Evolutionary conservation across 73 alveolate genomes (phyloP).

Genomic region (Paramecium biaurelia): DNA sequence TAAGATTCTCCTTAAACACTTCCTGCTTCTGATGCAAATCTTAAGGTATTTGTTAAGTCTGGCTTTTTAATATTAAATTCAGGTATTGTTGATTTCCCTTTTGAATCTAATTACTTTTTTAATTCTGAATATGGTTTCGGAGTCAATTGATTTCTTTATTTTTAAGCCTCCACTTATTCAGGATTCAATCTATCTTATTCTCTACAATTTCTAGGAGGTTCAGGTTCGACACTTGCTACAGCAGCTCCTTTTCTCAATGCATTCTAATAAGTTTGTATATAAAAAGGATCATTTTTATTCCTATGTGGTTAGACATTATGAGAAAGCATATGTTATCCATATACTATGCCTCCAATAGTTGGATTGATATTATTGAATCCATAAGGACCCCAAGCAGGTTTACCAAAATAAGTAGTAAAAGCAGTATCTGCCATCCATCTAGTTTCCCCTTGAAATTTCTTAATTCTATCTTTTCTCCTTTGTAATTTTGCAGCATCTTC

Average conservation of each 20-base stretch:
- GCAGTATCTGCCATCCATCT: constrained; percentile 97
- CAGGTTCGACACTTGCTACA: constrained; percentile 69
- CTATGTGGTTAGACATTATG: constrained; percentile 94
- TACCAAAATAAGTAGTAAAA: constrained; percentile 94
- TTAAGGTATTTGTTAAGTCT: constrained; percentile 47
- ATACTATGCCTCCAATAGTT: constrained; percentile 91
- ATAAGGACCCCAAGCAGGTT: constrained; percentile 96
- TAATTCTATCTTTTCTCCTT: constrained; percentile 72
- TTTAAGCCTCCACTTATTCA: constrained; percentile 63
- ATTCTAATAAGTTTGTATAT: constrained; percentile 81
- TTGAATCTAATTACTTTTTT: background rate
- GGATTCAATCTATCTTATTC: constrained; percentile 81
- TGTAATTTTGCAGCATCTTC: constrained; percentile 47
- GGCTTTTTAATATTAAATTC: constrained; percentile 61
- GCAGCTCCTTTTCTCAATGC: constrained; percentile 84
- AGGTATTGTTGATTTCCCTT: background rate
- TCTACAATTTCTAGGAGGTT: constrained; percentile 82
- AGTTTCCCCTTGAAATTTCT: constrained; percentile 84
- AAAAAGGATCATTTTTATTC: constrained; percentile 89
- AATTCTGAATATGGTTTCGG: constrained; percentile 10
- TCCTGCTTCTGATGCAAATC: constrained; percentile 64
- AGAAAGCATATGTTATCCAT: constrained; percentile 94
- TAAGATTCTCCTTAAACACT: background rate
- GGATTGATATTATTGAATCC: constrained; percentile 96
- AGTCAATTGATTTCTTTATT: constrained; percentile 48